phyloP scores from a whole-genome alignment of 768 basidiomycete species.

The Filobasidium wieringae region DNA sequence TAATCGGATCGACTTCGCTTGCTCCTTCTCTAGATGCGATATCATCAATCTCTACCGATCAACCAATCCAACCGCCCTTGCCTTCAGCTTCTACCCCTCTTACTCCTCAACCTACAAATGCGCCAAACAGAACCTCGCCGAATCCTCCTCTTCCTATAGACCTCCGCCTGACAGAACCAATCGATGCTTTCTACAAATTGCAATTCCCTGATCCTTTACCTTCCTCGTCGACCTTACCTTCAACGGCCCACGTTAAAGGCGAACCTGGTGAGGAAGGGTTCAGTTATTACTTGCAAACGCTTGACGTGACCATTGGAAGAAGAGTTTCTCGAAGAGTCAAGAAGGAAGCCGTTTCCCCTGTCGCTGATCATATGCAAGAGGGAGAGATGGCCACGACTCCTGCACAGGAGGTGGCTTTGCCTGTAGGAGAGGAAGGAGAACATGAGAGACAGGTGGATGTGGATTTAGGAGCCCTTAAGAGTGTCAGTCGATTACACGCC shows the following conservation, averaged over 20 bases:
- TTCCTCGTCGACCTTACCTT: not conserved
- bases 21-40: no score
- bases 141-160: constrained; percentile 31
- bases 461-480: constrained; percentile 91
- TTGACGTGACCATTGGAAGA: constrained; percentile 85
- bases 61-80: not conserved
- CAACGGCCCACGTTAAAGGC: no score
- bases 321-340: constrained; percentile 19
- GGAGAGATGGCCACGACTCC: no score
- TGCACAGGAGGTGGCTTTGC: not conserved
- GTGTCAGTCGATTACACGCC: constrained; percentile 92
- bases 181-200: constrained; percentile 37
- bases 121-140: not conserved
- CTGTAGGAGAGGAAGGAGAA: constrained; percentile 7
- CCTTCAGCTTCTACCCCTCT: not conserved
- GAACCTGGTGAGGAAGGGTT: constrained; percentile 44
- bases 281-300: constrained; percentile 93
- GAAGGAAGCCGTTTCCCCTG: no score
- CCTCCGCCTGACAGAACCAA: constrained; percentile 32
- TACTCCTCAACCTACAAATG: not conserved
- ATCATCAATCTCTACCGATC: not conserved
- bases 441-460: constrained; percentile 40
- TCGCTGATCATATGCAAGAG: no score
- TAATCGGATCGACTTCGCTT: no score
- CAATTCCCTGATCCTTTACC: constrained; percentile 22